Evolutionary conservation across 768 basidiomycete species (phyloP).

Genomic region (Hypsizygus marmoreus): DNA sequence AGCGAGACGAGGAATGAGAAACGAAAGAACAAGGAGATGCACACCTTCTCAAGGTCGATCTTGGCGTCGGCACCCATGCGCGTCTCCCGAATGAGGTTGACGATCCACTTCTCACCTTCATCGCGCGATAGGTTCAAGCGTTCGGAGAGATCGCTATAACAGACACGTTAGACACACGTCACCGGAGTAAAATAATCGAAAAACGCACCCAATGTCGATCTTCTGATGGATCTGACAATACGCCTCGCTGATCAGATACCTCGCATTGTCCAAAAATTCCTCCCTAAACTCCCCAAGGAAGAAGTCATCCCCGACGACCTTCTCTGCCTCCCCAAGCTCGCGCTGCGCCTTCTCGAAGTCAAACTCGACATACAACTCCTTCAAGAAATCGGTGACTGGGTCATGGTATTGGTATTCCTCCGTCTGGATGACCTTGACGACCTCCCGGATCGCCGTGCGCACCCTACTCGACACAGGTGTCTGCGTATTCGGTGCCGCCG

Average conservation of each 20-base stretch:
- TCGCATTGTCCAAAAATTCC: constrained; percentile 93
- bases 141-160: constrained; percentile 79
- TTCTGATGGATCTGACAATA: constrained; percentile 98
- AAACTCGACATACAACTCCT: constrained; percentile 91
- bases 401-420: constrained; percentile 89
- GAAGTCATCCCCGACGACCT: constrained; percentile 87
- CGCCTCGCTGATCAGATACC: constrained; percentile 95
- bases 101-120: no score
- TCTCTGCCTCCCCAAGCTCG: constrained; percentile 72
- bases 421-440: no score
- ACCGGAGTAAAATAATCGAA: background rate
- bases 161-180: constrained; percentile 1
- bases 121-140: constrained; percentile 87
- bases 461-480: constrained; percentile 64
- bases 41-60: no score
- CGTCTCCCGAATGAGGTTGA: no score
- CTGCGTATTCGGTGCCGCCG: constrained; percentile 56
- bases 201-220: constrained; percentile 86
- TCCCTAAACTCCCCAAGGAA: no score
- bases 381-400: constrained; percentile 88
- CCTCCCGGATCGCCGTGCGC: no score
- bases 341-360: constrained; percentile 93
- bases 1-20: no score
- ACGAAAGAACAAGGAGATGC: no score
- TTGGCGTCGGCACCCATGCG: no score